Evolutionary conservation across 805 yeast species (phyloP), one percentile per base, ranked within the genome.

Genomic region (Ogataea degrootiae): DNA sequence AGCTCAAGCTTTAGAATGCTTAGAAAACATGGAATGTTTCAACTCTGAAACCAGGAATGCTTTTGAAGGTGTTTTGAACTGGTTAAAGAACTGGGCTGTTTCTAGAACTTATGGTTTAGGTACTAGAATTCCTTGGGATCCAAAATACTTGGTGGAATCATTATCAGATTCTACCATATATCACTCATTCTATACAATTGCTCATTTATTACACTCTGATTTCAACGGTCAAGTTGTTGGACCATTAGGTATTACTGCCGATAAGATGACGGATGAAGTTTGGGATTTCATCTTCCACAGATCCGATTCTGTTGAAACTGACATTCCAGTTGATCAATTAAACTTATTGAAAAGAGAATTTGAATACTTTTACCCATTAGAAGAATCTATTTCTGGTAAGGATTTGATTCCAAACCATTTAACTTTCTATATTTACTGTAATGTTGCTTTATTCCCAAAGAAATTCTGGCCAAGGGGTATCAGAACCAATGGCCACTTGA

Each of bases 11-110:
- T 71, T 82, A 53, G 94, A 85, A 59, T 85, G 96, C 66, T 76
- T 94, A 52, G 76, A 75, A 41, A 65, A 69, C 50, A 83, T 94
- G 92, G 79, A 86, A 66, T 78, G 91, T 11, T 92, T 79, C 74
- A 76, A 84, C 45, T 74, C 83, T 43, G 98, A 91, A 72, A 87
- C 95, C 38, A 79, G 85, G 60, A 82, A 92, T 63, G 96, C 95
- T 6, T 92, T 94, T 60, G 96, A 90, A 70, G 91, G 90, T 68
- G 96, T 87, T 49, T 76, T 94, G 61, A 95, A 85, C 57, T 94
- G 99, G 99, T 80, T 94, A 62, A 87, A 85, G 73, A 91, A 90
- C 75, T 94, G 99, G 99, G 98, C 99, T 44, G 88, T 94, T 50
- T 88, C 96, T 49, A 87, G 99, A 76, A 84, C 96, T 47, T 94